Evolutionary conservation across 2,329 filamentous ascomycete genomes (phyloP), one percentile per base, ranked within the genome.

Genomic region (Tolypocladium amazonense): DNA sequence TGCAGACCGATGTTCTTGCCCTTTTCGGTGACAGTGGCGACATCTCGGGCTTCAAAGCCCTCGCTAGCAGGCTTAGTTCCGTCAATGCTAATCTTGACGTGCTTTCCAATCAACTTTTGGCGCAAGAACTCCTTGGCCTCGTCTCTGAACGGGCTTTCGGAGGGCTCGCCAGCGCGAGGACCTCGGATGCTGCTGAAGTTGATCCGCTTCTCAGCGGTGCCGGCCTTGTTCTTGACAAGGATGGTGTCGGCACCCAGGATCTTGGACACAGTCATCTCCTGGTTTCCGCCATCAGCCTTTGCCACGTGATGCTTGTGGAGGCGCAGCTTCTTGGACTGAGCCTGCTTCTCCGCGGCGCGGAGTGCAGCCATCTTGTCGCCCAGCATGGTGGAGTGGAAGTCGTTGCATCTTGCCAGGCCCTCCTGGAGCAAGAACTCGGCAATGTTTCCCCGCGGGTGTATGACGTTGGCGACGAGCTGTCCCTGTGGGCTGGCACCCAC

Each of bases 41-140:
- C 94, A 65, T 99, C 94, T 59, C 92, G 89, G 69, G 94, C 92
- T 69, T 97, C 93, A 65, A 92, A 99, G 12, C 90, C 92, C 64
- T 96, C 93, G 2, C 82, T 88, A 2, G 91, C 92, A 52, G 93
- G 88, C 75, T 94, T 92, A 73, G 90, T 91, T 60, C 94, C 94
- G 71, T 99, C 92, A 61, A 96, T 86, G 58, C 84, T 88, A 60
- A 97, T 85, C 72, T 88, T 90, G 65, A 97, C 91, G 65, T 96
- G 90, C 80, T 99, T 99, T 62, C 92, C 94, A 69, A 99, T 99
- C 38, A 97, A 75, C 73, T 88, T 91, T 81, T 96, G 96, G 59
- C 94, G 87, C 64, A 97, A 74, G 71, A 93, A 97, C 72, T 99
- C 94, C 79, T 99, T 99, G 38, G 94, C 93, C 71, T 97, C 93